Evolutionary conservation across 441 rosid species (phyloP).

Genomic region (Euphorbia celastroides): DNA sequence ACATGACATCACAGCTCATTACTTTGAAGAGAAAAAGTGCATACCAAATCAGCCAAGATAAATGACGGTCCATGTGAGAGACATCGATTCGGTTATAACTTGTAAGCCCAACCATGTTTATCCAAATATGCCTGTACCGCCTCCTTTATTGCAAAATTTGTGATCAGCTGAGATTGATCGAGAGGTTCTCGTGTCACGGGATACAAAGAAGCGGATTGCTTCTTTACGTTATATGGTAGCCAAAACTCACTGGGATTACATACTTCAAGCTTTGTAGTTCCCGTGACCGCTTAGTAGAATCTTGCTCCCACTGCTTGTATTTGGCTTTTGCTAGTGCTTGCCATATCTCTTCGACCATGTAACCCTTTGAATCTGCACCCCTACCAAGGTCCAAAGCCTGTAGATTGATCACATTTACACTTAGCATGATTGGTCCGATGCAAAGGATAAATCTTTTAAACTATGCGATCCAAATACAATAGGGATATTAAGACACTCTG

Average conservation of each 20-base stretch:
- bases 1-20: constrained; percentile 10
- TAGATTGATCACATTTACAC: background rate
- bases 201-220: constrained; percentile 16
- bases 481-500: background rate
- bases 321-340: constrained; percentile 84
- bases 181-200: constrained; percentile 72
- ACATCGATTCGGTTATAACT: constrained; percentile 20
- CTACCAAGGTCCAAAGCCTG: constrained; percentile 89
- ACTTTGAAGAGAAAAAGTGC: constrained; percentile 7
- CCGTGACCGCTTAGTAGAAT: constrained; percentile 58
- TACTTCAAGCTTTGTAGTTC: constrained; percentile 82
- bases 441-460: background rate
- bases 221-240: background rate
- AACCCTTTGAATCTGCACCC: constrained; percentile 52
- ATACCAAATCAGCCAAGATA: background rate
- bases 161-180: constrained; percentile 42
- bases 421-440: background rate
- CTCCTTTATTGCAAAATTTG: constrained; percentile 79
- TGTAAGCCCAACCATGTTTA: constrained; percentile 81
- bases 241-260: constrained; percentile 37
- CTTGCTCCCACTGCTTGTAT: constrained; percentile 73
- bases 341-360: constrained; percentile 88
- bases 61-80: constrained; percentile 10
- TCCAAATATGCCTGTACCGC: constrained; percentile 77
- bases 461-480: background rate